These are phyloP conservation scores for Ajuga reptans DNA, from an alignment of 305 asterid genomes.

Conservation along the genomic window DNA sequence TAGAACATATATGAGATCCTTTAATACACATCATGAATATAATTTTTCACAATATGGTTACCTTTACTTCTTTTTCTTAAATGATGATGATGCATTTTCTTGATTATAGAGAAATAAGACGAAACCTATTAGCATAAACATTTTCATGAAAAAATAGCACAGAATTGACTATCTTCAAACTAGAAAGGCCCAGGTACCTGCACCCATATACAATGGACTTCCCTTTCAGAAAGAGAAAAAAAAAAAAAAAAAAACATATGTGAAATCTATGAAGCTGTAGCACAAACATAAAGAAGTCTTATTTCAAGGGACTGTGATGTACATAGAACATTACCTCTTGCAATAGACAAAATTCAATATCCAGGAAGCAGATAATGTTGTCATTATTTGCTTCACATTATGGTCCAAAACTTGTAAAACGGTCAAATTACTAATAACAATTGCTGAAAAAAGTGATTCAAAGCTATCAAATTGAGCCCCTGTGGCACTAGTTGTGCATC, in stretches of 20 bases:
- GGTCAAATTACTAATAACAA: slow-evolving; percentile 5
- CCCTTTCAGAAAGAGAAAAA: too few species aligned
- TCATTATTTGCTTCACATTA: background rate
- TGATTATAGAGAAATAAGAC: background rate
- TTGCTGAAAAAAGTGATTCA: slow-evolving; percentile 13
- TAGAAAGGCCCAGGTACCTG: slow-evolving; percentile 9
- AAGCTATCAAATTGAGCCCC: background rate
- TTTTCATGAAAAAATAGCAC: background rate
- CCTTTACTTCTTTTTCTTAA: background rate
- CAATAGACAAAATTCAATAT: slow-evolving; percentile 1
- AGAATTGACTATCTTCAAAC: background rate
- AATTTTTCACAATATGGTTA: background rate
- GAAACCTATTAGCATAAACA: background rate
- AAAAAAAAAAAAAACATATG: too few species aligned
- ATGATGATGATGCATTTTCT: background rate
- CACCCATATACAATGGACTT: too few species aligned
- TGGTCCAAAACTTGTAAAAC: slow-evolving; percentile 12
- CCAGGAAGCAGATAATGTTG: slow-evolving; percentile 1
- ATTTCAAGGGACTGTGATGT: background rate
- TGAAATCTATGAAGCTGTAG: background rate
- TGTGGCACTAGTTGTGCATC: slow-evolving; percentile 2
- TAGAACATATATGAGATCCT: background rate
- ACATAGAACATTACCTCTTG: background rate
- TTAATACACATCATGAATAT: slow-evolving; percentile 5
- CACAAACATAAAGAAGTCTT: background rate